These are phyloP conservation scores for Rhizopus stolonifer DNA, from an alignment of 371 early-diverging fungal species.

Conservation along the genomic window DNA sequence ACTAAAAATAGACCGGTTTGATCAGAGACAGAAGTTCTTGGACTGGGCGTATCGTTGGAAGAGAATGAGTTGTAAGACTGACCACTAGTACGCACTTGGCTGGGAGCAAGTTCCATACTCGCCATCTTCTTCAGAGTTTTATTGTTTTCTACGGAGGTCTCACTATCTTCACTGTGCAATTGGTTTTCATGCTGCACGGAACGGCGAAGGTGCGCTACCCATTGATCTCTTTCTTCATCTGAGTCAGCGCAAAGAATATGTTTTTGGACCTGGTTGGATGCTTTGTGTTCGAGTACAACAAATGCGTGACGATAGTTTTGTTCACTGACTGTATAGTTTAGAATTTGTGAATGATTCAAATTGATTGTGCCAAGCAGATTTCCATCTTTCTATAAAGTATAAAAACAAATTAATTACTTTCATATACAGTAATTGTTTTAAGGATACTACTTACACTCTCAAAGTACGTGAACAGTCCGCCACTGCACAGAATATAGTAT, in stretches of 20 bases:
- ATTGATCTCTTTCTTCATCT: constrained; percentile 83
- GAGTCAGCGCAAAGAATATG: constrained; percentile 88
- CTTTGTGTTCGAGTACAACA: constrained; percentile 72
- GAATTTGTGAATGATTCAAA: constrained; percentile 55
- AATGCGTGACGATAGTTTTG: constrained; percentile 72
- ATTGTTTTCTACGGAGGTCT: not conserved
- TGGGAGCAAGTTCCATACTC: not conserved
- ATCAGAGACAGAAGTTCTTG: not conserved
- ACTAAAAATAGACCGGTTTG: not conserved
- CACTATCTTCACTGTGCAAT: not conserved
- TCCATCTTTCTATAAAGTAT: constrained; percentile 48
- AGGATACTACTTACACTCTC: constrained; percentile 55
- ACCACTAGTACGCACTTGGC: not conserved
- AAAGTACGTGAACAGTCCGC: constrained; percentile 62
- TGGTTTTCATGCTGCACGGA: constrained; percentile 1
- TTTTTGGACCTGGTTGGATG: constrained; percentile 56
- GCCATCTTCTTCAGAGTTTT: too few relatives aligned
- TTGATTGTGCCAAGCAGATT: constrained; percentile 55
- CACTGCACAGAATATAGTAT: constrained; percentile 64
- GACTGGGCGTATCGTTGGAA: not conserved
- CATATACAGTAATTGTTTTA: not conserved
- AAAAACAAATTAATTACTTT: not conserved
- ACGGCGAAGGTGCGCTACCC: constrained; percentile 52
- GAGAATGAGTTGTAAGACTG: not conserved
- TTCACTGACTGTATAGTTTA: constrained; percentile 36